Conservation (phyloP, 495 filamentous ascomycete genomes). For the Penicillium goetzii region DNA sequence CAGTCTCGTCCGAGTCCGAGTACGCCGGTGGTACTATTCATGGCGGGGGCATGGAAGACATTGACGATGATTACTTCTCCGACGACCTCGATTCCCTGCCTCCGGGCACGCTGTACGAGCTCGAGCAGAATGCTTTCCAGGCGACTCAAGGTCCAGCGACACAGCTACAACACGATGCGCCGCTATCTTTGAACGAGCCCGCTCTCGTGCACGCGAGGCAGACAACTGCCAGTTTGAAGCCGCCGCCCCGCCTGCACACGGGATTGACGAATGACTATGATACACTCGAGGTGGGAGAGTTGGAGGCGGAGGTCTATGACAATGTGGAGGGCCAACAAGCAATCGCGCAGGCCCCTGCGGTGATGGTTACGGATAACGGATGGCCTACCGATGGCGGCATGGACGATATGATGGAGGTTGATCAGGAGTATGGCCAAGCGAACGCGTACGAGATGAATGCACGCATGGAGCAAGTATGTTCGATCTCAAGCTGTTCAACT, state of each 20-base stretch:
- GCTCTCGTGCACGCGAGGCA: slow-evolving; percentile 13
- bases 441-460: slow-evolving; percentile 21
- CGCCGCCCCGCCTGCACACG: slow-evolving; percentile 40
- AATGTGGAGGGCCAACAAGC: slow-evolving; percentile 40
- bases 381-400: slow-evolving; percentile 20
- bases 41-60: slow-evolving; percentile 61
- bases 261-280: slow-evolving; percentile 56
- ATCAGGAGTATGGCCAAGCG: slow-evolving; percentile 35
- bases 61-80: slow-evolving; percentile 66
- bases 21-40: slow-evolving; percentile 36
- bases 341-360: slow-evolving; percentile 27
- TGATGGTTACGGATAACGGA: slow-evolving; percentile 2
- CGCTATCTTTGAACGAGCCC: slow-evolving; percentile 8
- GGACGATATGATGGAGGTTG: slow-evolving; percentile 35
- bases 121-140: slow-evolving; percentile 59
- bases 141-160: slow-evolving; percentile 49
- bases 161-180: slow-evolving; percentile 15
- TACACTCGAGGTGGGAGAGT: slow-evolving; percentile 58
- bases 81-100: slow-evolving; percentile 66
- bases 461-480: slow-evolving; percentile 40
- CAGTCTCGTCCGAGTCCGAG: not conserved
- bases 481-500: not conserved
- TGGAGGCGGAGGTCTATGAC: slow-evolving; percentile 57
- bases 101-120: slow-evolving; percentile 51
- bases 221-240: slow-evolving; percentile 29